Percentiles rank a stretch among this genome's conserved stretches.
These are phyloP conservation scores for Sclerotinia glacialis DNA, from an alignment of 2,329 filamentous ascomycete genomes.

Conservation along the genomic window DNA sequence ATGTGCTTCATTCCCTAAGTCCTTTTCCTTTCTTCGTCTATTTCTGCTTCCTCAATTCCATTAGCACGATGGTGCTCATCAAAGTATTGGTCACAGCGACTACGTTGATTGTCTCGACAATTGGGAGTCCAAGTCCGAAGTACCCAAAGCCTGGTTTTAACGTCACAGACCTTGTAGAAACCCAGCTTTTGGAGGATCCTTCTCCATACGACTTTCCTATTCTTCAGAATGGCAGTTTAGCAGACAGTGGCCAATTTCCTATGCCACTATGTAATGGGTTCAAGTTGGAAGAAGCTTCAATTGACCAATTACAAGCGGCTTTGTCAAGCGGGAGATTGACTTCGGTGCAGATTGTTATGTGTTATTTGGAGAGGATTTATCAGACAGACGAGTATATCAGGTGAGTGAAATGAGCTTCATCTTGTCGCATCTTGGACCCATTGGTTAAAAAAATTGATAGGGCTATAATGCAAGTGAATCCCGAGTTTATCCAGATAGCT, in stretches of 20 bases:
- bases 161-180: conserved; percentile 30
- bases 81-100: conserved; percentile 8
- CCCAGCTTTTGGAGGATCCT: conserved; percentile 40
- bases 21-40: not conserved
- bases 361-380: conserved; percentile 58
- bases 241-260: conserved; percentile 48
- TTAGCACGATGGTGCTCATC: conserved; percentile 11
- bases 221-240: conserved; percentile 37
- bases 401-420: conserved; percentile 41
- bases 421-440: not conserved
- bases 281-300: conserved; percentile 64
- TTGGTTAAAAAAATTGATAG: conserved; percentile 37
- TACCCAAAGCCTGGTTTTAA: conserved; percentile 12
- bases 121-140: conserved; percentile 14
- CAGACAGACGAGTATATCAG: conserved; percentile 65
- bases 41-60: not conserved
- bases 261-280: conserved; percentile 62
- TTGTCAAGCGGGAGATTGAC: conserved; percentile 55
- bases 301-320: conserved; percentile 62
- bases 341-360: conserved; percentile 56
- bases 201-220: conserved; percentile 43
- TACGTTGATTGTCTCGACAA: conserved; percentile 8
- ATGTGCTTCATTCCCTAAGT: conserved; percentile 4
- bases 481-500: conserved; percentile 63
- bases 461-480: conserved; percentile 64